These are phyloP conservation scores for Neurospora sp. DNA, from an alignment of 495 filamentous ascomycete genomes.

Conservation along the genomic window DNA sequence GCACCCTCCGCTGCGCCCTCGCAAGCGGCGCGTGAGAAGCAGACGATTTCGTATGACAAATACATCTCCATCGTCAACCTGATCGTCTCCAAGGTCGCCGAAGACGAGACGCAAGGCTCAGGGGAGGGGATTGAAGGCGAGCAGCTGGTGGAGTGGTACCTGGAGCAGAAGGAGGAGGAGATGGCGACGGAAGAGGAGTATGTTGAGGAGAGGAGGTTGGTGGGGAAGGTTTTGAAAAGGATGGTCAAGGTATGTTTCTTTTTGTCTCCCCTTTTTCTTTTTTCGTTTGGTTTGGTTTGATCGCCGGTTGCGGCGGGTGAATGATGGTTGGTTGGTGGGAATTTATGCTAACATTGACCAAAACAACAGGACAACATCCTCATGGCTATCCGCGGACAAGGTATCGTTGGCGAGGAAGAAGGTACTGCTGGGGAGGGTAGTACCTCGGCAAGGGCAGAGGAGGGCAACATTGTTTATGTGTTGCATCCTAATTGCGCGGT, in stretches of 20 bases:
- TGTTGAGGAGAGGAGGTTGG: slow-evolving; percentile 61
- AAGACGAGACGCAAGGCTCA: slow-evolving; percentile 60
- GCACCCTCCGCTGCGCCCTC: slow-evolving; percentile 19
- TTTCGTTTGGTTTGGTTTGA: background rate
- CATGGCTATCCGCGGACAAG: slow-evolving; percentile 83
- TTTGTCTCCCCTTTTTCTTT: background rate
- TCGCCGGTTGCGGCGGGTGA: too few relatives aligned
- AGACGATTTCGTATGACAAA: slow-evolving; percentile 91
- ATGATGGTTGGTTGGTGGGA: too few relatives aligned
- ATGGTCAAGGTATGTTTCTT: slow-evolving; percentile 77
- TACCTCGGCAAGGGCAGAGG: slow-evolving; percentile 27
- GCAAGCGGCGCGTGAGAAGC: slow-evolving; percentile 44
- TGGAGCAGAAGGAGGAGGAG: slow-evolving; percentile 87
- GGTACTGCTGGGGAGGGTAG: slow-evolving; percentile 37
- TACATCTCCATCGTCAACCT: slow-evolving; percentile 84
- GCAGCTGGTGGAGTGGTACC: slow-evolving; percentile 79
- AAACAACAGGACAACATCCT: slow-evolving; percentile 64
- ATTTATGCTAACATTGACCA: too few relatives aligned
- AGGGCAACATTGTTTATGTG: slow-evolving; percentile 64
- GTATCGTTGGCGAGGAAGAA: slow-evolving; percentile 49
- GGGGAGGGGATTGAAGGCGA: slow-evolving; percentile 90
- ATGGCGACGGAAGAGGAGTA: slow-evolving; percentile 71
- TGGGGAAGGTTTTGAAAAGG: slow-evolving; percentile 83
- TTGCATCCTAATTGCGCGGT: slow-evolving; percentile 90
- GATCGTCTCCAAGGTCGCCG: slow-evolving; percentile 61